Base-by-base conservation (phyloP, 2,329 filamentous ascomycete species). In the Neobulgaria alba region DNA sequence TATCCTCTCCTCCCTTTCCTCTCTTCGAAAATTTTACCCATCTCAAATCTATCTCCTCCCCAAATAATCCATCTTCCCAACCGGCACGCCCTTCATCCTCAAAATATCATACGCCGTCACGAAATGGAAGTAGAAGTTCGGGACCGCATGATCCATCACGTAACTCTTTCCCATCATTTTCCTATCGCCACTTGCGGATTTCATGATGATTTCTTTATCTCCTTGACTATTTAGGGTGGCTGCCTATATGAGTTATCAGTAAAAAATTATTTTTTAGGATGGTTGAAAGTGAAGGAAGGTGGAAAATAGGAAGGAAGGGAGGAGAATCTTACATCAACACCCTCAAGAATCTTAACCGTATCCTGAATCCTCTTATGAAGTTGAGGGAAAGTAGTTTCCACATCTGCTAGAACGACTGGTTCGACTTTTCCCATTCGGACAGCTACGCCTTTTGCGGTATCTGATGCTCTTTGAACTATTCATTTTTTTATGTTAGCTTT, bases 81-180 rank as follows among this genome's bases (percentile, higher is more conserved):
- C n/a, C 0, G 65, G 62, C 18, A 81, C 73, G 1, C 79, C 79
- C 60, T 76, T 68, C 53, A 67, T 70, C 45, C 79, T 66, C 56
- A 83, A 54, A 41, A 84, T 75, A 16, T 60, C 65, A 61, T 84
- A 84, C 8, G 73, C 66, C 10, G 68, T 77, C 3, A 60, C 67
- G 10, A 74, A 49, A 55, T 84, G 80, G 61, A 84, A 85, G 63
- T 68, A 80, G 50, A 81, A 60, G 53, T 82, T 80, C 16, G 79
- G 77, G 32, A 77, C 41, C 3, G 61, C 66, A 57, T 69, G 75
- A 3, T 61, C 60, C 30, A 60, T 54, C 16, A 73, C 53, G 54
- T 75, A 82, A 2, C 33, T 36, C 40, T 62, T 48, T 0, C 60
- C 67, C 2, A 62, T 62, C 10, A 71, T 66, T 42, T 63, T 63